Base-by-base conservation (phyloP, 352 stramenopile species). In the Phytophthora ramorum region DNA sequence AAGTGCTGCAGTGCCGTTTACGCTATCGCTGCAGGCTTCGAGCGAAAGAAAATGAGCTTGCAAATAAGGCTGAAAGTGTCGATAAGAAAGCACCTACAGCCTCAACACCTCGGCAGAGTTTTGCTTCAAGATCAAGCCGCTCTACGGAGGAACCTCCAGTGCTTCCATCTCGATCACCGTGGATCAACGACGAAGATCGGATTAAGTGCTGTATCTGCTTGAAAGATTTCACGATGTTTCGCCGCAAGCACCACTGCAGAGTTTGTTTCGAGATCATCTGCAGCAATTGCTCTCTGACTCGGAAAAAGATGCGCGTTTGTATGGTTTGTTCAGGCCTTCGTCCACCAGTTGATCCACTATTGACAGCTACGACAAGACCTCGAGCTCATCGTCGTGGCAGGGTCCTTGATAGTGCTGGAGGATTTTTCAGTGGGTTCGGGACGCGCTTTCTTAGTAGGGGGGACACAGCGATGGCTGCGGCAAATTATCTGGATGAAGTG, bases 241-340 rank as follows among this genome's bases (percentile, higher is more conserved):
- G 58, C 26, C 58, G 58, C 2, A 66, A 54, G 22, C 49, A 66
- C 43, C 58, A 66, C 6, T 60, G 58, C 30, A 50, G 58, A 10
- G 51, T 69, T 3, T 63, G 51, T 20, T 57, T 58, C 37, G 45
- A 69, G 19, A 58, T 69, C 7, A 38, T 69, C 35, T 69, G 60
- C 26, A 41, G 3, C 34, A 58, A 63, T 3, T 69, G 45, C n/a
- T 63, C 43, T 3, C 19, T 69, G 8, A 52, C 60, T 20, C 32
- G 60, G 10, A 60, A 58, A 26, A 58, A 49, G 35, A 63, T 69
- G 45, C 60, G 60, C 4, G 51, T 47, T 7, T 63, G 60, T 37
- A 16, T 63, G 3, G 24, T 32, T 0, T 69, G 51, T 16, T 37
- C 53, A 26, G 52, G 51, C 1, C 37, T 63, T n/a, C 60, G 37